phyloP scores from a whole-genome alignment of 768 basidiomycete genomes.

The Psilocybe cubensis region DNA sequence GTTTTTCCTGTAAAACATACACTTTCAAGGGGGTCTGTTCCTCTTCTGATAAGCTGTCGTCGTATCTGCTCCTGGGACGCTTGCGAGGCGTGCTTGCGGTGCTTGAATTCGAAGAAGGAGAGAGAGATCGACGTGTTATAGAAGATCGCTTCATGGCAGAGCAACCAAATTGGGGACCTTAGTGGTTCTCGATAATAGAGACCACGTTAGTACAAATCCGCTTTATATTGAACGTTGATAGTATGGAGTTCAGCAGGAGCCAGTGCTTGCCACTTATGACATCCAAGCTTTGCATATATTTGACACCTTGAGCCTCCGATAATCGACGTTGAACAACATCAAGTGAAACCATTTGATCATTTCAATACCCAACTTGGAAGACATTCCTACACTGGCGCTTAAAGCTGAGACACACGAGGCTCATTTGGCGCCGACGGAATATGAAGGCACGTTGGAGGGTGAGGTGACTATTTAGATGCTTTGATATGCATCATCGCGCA shows the following conservation, averaged over 20 bases:
- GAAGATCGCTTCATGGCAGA: conserved; percentile 6
- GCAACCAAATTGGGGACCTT: background rate
- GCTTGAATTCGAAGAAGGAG: background rate
- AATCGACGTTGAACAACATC: too few species aligned
- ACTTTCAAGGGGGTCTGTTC: conserved; percentile 24
- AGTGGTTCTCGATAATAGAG: background rate
- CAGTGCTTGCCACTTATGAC: background rate
- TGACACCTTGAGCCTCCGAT: background rate
- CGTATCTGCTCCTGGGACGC: conserved; percentile 7
- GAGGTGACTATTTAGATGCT: too few species aligned
- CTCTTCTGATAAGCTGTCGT: background rate
- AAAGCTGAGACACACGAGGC: background rate
- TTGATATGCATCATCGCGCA: background rate
- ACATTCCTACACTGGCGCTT: background rate
- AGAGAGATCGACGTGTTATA: background rate
- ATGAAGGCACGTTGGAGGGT: too few species aligned
- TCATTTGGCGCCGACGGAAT: background rate
- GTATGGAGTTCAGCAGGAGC: background rate
- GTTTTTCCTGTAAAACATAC: conserved; percentile 42
- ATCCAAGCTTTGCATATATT: background rate
- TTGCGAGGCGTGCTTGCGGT: conserved; percentile 4
- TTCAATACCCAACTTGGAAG: too few species aligned
- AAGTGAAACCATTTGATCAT: too few species aligned
- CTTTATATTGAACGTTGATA: too few species aligned
- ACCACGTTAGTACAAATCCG: background rate